Base-by-base conservation (phyloP, 2,329 filamentous ascomycete species). In the Xylariaceae sp. region DNA sequence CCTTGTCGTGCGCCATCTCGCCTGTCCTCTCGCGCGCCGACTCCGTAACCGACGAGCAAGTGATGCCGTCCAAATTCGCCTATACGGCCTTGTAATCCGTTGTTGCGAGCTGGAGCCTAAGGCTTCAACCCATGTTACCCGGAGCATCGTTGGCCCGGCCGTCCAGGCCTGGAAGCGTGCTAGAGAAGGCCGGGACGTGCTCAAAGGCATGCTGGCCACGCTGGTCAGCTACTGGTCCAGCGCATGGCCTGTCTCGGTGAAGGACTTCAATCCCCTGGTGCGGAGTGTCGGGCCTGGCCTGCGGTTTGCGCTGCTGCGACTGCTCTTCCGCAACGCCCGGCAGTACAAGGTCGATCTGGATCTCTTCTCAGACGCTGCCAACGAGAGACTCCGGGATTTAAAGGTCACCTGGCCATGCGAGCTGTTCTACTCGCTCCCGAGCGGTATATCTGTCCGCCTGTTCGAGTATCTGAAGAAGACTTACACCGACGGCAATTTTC, bases 141-240 rank as follows among this genome's bases (percentile, higher is more conserved):
- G 11, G 18, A 5, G 13, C 6, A 14, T 31, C n/a, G 19, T 38
- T 12, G 19, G 15, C 1, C 25, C 28, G 10, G 37, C 40, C 3
- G 31, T 43, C 13, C 24, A 25, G 16, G 42, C 37, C 15, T 43
- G 37, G 40, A 31, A 19, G 10, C 17, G 22, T 14, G 30, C 33
- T 31, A 19, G 21, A 8, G 10, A 29, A 14, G 19, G n/a, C 10
- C 21, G 16, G 15, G 29, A 30, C 6, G 4, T 3, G 2, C 19
- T 43, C 11, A 19, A 33, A 15, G 19, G 17, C 3, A n/a, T 26
- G 11, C 17, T 44, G 14, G 22, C 9, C 5, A 24, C 6, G 5
- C 7, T 29, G 13, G 18, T 29, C 12, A 5, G 27, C 5, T 16
- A 6, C 12, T 12, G 8, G 10, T 5, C 11, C 6, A 5, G 8